Base-by-base conservation (phyloP, 768 basidiomycete species). In the Boletus coccyginus region DNA sequence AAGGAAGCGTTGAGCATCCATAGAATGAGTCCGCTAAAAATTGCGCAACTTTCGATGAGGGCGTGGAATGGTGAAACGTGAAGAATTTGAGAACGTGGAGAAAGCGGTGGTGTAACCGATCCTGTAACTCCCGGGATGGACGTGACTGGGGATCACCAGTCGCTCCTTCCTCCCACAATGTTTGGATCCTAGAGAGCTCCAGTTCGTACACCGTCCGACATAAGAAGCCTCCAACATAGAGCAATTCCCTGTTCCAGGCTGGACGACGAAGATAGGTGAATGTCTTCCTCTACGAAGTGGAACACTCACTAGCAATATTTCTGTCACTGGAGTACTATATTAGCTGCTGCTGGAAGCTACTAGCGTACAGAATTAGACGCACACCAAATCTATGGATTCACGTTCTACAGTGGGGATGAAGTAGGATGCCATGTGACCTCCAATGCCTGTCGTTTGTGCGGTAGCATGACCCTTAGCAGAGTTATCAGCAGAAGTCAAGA, bases 241-340 rank as follows among this genome's bases (percentile, higher is more conserved):
- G 77, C 4, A 98, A 77, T 64, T 97, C 95, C 61, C 79, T 83
- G 65, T 98, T 98, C 94, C 93, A 95, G 8, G 85, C 88, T 89
- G n/a, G 7, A 17, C 7, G 27, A 31, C 14, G 24, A 46, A 4
- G 13, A 16, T 32, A 16, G 3, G n/a, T 39, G 3, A 39, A n/a
- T 2, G 2, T 11, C n/a, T 10, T n/a, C 43, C 10, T 14, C 7
- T 6, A 31, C 3, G 1, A 13, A 40, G 35, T 2, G 4, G 21
- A 24, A 14, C 9, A 43, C 53, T 16, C 8, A 49, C 53, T 16
- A 13, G 46, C n/a, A 36, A 55, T 11, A 5, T 43, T 29, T 2
- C 7, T 14, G 9, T 55, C 27, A 16, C 53, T 55, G 7, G 12
- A 16, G 9, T 19, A 12, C 14, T 5, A 39, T 10, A 17, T 41